Percentiles rank a stretch among this genome's conserved stretches.
These are phyloP conservation scores for Poronia punctata DNA, from an alignment of 495 filamentous ascomycete species.

Conservation along the genomic window DNA sequence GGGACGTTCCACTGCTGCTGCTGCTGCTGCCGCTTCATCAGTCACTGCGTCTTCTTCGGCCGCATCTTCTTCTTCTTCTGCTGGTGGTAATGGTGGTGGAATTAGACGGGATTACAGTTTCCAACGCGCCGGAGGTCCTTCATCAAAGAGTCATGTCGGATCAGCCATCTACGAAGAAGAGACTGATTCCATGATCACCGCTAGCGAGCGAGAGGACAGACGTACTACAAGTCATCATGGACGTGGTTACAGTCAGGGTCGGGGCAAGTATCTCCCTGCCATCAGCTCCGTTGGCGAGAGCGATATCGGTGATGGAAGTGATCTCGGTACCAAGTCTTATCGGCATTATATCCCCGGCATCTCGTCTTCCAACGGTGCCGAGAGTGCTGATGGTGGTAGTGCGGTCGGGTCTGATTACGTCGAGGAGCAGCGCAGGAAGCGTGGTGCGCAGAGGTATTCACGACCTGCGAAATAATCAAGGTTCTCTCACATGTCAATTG, in stretches of 20 bases:
- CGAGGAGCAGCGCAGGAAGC: constrained; percentile 37
- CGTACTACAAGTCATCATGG: constrained; percentile 4
- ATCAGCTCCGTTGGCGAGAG: constrained; percentile 39
- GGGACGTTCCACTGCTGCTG: constrained; percentile 22
- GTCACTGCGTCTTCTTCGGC: too few relatives aligned
- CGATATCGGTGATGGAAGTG: constrained; percentile 47
- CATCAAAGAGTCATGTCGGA: constrained; percentile 25
- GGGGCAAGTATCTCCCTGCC: constrained; percentile 25
- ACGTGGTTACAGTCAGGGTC: constrained; percentile 9
- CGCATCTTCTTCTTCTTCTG: too few relatives aligned
- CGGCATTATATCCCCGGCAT: constrained; percentile 72
- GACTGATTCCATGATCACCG: constrained; percentile 3
- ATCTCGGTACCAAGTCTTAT: constrained; percentile 73
- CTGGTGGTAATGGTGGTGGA: too few relatives aligned
- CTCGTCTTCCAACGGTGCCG: constrained; percentile 32
- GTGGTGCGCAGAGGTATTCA: constrained; percentile 45
- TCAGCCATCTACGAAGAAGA: constrained; percentile 19
- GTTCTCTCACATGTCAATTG: too few relatives aligned
- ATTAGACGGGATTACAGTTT: constrained; percentile 44
- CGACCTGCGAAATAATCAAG: too few relatives aligned
- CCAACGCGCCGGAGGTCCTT: constrained; percentile 35
- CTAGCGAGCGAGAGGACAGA: background rate
- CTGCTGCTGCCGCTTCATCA: background rate
- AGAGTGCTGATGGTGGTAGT: constrained; percentile 24
- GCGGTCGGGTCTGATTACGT: constrained; percentile 31